Conservation (phyloP, 305 asterid genomes). For the Rubia peregrina region DNA sequence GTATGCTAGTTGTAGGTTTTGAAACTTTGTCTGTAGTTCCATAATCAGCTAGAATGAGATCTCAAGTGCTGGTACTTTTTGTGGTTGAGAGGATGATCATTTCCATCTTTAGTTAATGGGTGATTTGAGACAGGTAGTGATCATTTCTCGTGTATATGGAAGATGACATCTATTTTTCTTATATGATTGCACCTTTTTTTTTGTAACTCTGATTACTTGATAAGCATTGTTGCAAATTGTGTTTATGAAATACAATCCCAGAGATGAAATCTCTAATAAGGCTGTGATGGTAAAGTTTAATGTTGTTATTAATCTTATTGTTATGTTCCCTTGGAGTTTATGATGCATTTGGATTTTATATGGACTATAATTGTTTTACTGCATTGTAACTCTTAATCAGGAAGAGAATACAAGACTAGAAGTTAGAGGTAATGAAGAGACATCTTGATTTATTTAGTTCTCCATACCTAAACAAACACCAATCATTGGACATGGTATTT, state of each 20-base stretch:
- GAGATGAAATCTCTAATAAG: conserved; percentile 84
- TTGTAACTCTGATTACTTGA: conserved; percentile 7
- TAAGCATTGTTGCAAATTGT: conserved; percentile 54
- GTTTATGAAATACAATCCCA: conserved; percentile 88
- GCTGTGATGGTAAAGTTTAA: conserved; percentile 98
- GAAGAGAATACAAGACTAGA: conserved; percentile 91
- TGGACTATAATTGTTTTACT: conserved; percentile 13
- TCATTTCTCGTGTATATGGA: conserved; percentile 10
- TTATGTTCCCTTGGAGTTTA: conserved; percentile 28
- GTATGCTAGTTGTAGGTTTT: not conserved
- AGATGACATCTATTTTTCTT: not conserved
- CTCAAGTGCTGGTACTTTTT: conserved; percentile 96
- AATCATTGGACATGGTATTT: not conserved
- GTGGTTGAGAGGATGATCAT: conserved; percentile 90
- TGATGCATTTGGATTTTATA: not conserved
- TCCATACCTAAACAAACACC: not conserved
- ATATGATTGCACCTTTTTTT: conserved; percentile 6
- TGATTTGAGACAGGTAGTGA: conserved; percentile 88
- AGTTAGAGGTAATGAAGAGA: too few relatives aligned
- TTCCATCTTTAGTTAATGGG: conserved; percentile 99
- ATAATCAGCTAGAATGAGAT: conserved; percentile 80
- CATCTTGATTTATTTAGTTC: too few relatives aligned
- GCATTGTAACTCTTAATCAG: conserved; percentile 34
- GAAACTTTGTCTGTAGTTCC: conserved; percentile 6
- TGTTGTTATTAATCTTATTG: conserved; percentile 91